These are phyloP conservation scores for Castanea mollissima DNA, from an alignment of 306 rosid genomes.

Conservation along the genomic window DNA sequence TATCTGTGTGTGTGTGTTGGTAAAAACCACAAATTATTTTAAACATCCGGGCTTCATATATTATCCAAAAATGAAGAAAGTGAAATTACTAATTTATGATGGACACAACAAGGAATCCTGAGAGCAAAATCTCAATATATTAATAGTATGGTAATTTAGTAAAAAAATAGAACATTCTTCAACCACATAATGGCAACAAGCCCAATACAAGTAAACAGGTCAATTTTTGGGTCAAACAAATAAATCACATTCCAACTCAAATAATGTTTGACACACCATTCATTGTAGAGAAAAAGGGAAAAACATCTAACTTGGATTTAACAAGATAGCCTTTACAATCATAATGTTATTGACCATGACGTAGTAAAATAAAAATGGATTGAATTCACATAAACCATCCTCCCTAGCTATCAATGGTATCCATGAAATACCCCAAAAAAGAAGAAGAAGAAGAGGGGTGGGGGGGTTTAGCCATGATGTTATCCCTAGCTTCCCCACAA, in stretches of 20 bases:
- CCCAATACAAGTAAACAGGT: background rate
- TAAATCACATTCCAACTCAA: background rate
- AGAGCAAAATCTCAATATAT: background rate
- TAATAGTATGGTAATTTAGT: background rate
- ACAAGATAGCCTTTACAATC: background rate
- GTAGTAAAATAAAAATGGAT: too few relatives aligned
- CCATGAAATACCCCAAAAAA: background rate
- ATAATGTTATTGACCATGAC: background rate
- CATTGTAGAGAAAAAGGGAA: background rate
- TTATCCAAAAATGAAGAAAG: conserved; percentile 1
- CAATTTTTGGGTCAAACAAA: background rate
- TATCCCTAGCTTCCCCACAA: background rate
- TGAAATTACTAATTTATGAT: background rate
- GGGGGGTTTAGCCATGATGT: too few relatives aligned
- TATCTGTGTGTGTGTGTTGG: background rate
- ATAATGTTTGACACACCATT: background rate
- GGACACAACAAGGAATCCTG: background rate
- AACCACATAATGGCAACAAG: background rate
- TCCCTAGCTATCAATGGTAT: background rate
- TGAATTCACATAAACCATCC: background rate
- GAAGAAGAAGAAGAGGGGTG: background rate
- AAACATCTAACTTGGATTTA: background rate
- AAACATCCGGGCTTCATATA: background rate
- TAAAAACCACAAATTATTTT: background rate
- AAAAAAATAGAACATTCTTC: background rate